Percentiles rank a stretch among this genome's conserved stretches.
phyloP scores from a whole-genome alignment of 495 filamentous ascomycete species.

The Podospora conica region DNA sequence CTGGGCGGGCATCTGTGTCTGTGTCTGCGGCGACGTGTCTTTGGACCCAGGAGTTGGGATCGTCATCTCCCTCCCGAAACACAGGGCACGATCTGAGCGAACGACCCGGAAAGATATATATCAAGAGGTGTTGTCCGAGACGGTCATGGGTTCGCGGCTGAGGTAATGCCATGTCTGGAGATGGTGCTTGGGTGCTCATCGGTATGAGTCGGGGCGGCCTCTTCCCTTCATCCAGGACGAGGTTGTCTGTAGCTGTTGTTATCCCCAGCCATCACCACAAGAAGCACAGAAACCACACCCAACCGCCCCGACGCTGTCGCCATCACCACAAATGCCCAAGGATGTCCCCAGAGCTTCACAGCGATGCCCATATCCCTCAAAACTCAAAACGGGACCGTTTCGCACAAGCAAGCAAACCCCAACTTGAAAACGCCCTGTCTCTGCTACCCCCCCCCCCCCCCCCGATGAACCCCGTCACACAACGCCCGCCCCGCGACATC shows the following conservation, averaged over 20 bases:
- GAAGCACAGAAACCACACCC: not conserved
- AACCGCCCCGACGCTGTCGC: too few species aligned
- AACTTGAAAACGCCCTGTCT: not conserved
- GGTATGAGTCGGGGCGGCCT: not conserved
- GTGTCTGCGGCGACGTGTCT: not conserved
- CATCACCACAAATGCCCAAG: not conserved
- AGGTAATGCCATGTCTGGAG: not conserved
- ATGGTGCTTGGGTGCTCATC: not conserved
- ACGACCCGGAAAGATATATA: not conserved
- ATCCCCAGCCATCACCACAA: not conserved
- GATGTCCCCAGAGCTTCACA: too few species aligned
- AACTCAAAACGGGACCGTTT: not conserved
- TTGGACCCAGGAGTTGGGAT: not conserved
- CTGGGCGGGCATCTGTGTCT: not conserved
- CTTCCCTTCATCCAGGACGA: not conserved
- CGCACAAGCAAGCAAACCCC: too few species aligned
- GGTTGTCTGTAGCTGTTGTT: not conserved
- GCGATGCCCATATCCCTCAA: not conserved
- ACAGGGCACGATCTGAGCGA: not conserved
- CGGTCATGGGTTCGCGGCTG: not conserved
- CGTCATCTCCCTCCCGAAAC: not conserved
- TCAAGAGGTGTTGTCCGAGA: not conserved
- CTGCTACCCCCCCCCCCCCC: not conserved
- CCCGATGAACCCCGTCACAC: not conserved
- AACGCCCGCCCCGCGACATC: not conserved